Percentiles rank a stretch among this genome's conserved stretches.
These are phyloP conservation scores for Colletotrichum sojae DNA, from an alignment of 2,329 filamentous ascomycete species.

Conservation along the genomic window DNA sequence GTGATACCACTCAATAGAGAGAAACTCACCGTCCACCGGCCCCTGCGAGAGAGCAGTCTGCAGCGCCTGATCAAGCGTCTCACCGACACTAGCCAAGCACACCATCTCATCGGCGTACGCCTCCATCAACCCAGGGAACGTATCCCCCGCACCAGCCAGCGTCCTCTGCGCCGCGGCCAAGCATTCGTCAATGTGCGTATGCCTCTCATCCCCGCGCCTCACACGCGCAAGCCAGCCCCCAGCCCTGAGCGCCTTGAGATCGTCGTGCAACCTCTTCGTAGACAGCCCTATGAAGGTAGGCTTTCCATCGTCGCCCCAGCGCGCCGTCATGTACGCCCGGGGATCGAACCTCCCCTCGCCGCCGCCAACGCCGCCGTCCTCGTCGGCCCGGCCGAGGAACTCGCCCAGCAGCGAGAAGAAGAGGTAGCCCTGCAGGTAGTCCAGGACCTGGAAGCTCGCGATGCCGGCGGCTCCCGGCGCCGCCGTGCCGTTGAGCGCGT, in stretches of 20 bases:
- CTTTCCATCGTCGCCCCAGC: background rate
- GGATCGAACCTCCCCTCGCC: no score
- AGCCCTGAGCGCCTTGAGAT: slow-evolving; percentile 3
- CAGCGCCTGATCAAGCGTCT: slow-evolving; percentile 26
- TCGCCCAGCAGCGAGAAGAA: slow-evolving; percentile 16
- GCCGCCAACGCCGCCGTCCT: no score
- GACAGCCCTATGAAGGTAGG: background rate
- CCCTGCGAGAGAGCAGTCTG: slow-evolving; percentile 20
- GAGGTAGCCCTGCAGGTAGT: slow-evolving; percentile 32
- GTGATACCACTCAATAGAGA: background rate
- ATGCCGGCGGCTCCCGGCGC: background rate
- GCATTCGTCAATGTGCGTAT: slow-evolving; percentile 6
- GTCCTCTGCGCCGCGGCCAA: background rate
- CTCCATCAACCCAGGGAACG: slow-evolving; percentile 13
- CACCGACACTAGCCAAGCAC: slow-evolving; percentile 25
- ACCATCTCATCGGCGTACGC: slow-evolving; percentile 14
- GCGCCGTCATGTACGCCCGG: background rate
- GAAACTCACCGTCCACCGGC: slow-evolving; percentile 14
- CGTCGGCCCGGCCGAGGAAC: background rate
- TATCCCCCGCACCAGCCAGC: background rate
- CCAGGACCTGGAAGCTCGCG: slow-evolving; percentile 14
- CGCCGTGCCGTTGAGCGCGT: slow-evolving; percentile 11
- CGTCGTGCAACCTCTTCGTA: slow-evolving; percentile 14
- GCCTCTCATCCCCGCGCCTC: background rate
- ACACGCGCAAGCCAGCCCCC: slow-evolving; percentile 5